A percentile compares a stretch with the other conserved stretches of the same genome.
Evolutionary conservation across 1,139 yeast species (phyloP).

Genomic region (Protomyces gravidus): DNA sequence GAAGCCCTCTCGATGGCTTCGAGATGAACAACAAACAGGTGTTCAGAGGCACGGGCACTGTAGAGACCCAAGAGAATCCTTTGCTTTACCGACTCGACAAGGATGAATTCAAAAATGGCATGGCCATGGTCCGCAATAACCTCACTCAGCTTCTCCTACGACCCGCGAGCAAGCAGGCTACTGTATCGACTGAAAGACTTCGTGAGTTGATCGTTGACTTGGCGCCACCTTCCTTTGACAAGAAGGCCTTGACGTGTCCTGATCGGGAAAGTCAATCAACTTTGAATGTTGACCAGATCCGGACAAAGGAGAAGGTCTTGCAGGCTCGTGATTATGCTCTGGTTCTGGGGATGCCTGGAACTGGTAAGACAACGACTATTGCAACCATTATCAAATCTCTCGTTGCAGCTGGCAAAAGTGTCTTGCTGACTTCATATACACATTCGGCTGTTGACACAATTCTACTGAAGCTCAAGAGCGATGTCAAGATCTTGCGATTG

Average conservation of each 20-base stretch:
- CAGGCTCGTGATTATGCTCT: conserved; percentile 68
- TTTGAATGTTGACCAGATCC: conserved; percentile 64
- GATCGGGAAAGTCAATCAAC: conserved; percentile 30
- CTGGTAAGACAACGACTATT: conserved; percentile 93
- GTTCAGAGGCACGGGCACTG: conserved; percentile 43
- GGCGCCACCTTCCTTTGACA: conserved; percentile 47
- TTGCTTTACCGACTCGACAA: conserved; percentile 62
- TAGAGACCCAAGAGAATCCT: conserved; percentile 32
- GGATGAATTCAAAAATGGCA: conserved; percentile 71
- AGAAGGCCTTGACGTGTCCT: not conserved
- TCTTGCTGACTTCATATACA: conserved; percentile 79
- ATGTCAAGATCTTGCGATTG: conserved; percentile 46
- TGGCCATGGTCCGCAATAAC: conserved; percentile 73
- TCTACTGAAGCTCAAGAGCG: conserved; percentile 58
- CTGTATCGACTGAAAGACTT: conserved; percentile 37
- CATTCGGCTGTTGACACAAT: conserved; percentile 96
- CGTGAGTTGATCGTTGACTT: conserved; percentile 62
- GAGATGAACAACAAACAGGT: conserved; percentile 48
- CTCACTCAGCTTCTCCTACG: conserved; percentile 61
- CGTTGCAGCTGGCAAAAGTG: conserved; percentile 58
- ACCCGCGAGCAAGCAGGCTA: conserved; percentile 49
- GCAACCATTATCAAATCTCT: conserved; percentile 65
- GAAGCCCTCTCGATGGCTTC: conserved; percentile 46
- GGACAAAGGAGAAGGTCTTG: conserved; percentile 63
- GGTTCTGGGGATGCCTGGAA: conserved; percentile 96